A percentile compares a stretch with the other conserved stretches of the same genome.
Evolutionary conservation across 164 flowering plant genomes (phyloP).

Genomic region (Liriodendron chinense): DNA sequence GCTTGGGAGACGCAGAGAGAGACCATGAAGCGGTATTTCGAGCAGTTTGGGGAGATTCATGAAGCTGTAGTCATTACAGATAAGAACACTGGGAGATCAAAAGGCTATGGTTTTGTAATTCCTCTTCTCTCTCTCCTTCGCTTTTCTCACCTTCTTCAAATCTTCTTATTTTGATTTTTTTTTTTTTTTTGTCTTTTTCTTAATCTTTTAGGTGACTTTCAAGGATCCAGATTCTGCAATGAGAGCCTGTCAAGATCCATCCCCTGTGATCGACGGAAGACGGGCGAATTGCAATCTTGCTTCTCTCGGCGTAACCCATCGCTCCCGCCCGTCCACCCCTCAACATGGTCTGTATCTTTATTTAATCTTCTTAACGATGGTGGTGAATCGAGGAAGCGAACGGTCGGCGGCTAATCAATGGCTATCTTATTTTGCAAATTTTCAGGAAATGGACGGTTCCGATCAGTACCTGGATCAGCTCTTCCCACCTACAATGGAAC

Average conservation of each 20-base stretch:
- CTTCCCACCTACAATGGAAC: conserved; percentile 38
- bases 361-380: not conserved
- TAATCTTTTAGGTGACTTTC: conserved; percentile 50
- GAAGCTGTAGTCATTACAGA: conserved; percentile 64
- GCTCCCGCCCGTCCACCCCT: conserved; percentile 43
- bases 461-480: conserved; percentile 36
- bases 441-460: conserved; percentile 45
- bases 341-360: conserved; percentile 33
- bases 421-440: not conserved
- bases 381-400: not conserved
- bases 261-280: conserved; percentile 69
- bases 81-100: conserved; percentile 57
- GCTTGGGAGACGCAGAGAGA: conserved; percentile 70
- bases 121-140: not conserved
- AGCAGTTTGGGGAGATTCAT: conserved; percentile 59
- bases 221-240: conserved; percentile 60
- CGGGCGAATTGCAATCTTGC: conserved; percentile 74
- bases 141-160: not conserved
- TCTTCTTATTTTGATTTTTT: not conserved
- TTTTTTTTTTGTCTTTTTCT: not conserved
- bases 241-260: conserved; percentile 62
- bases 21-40: conserved; percentile 54
- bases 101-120: conserved; percentile 63
- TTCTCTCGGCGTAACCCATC: conserved; percentile 48
- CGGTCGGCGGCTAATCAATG: not conserved